Evolutionary conservation across 116 monocot genomes (phyloP).

Genomic region (Dioscorea cayenensis): DNA sequence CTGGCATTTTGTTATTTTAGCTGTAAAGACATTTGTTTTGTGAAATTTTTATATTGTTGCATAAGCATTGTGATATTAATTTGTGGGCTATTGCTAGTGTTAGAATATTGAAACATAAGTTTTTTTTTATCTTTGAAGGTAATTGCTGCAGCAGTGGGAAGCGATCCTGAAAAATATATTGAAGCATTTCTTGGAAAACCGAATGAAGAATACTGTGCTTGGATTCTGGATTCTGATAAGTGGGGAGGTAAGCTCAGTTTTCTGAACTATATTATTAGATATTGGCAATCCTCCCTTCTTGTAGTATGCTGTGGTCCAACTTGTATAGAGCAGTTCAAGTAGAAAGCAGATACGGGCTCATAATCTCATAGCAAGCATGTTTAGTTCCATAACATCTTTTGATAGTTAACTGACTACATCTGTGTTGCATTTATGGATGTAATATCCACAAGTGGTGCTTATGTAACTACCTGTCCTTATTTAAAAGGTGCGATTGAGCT

Average conservation of each 20-base stretch:
- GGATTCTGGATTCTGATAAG: slow-evolving; percentile 84
- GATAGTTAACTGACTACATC: too few relatives aligned
- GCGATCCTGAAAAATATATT: slow-evolving; percentile 72
- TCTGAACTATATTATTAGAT: not conserved
- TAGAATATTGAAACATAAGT: not conserved
- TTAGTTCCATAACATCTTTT: too few relatives aligned
- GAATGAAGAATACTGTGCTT: slow-evolving; percentile 75
- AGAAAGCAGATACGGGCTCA: too few relatives aligned
- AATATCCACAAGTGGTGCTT: too few relatives aligned
- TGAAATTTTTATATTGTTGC: not conserved
- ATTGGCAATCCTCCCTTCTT: not conserved
- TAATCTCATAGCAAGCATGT: too few relatives aligned
- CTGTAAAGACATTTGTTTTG: not conserved
- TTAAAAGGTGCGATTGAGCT: slow-evolving; percentile 85
- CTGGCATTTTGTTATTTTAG: not conserved
- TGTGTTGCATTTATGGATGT: too few relatives aligned
- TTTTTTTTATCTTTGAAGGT: slow-evolving; percentile 40
- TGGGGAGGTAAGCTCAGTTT: slow-evolving; percentile 78
- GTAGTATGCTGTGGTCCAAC: too few relatives aligned
- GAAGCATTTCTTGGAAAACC: slow-evolving; percentile 91
- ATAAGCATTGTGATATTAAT: not conserved
- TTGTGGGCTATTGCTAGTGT: not conserved
- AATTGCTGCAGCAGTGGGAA: slow-evolving; percentile 73
- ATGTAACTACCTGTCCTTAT: not conserved
- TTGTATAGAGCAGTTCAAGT: too few relatives aligned